Evolutionary conservation across 1,284 basidiomycete species (phyloP).

Genomic region (Agaricales sp.): DNA sequence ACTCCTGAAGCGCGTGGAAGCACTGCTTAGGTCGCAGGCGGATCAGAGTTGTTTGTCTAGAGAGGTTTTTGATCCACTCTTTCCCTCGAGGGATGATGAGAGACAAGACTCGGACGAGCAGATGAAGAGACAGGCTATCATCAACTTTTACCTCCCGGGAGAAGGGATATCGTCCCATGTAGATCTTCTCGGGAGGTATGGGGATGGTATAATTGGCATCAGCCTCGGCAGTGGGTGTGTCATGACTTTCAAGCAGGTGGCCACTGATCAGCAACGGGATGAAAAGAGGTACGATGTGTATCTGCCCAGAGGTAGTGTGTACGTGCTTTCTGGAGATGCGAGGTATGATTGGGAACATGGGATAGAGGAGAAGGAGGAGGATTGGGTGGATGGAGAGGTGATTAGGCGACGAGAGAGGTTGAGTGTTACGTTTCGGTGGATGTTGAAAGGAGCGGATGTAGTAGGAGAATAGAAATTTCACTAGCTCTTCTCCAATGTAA

Average conservation of each 20-base stretch:
- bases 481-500: too few species aligned
- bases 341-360: slow-evolving; percentile 61
- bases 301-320: slow-evolving; percentile 54
- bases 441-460: slow-evolving; percentile 66
- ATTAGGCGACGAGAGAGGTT: slow-evolving; percentile 48
- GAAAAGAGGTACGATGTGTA: slow-evolving; percentile 35
- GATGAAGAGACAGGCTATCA: slow-evolving; percentile 55
- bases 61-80: neutral
- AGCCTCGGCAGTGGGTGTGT: slow-evolving; percentile 64
- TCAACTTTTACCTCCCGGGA: slow-evolving; percentile 71
- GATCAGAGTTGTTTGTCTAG: neutral
- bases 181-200: slow-evolving; percentile 66
- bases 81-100: too few species aligned
- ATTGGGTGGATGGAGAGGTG: slow-evolving; percentile 27
- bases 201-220: slow-evolving; percentile 73
- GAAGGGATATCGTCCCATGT: slow-evolving; percentile 76
- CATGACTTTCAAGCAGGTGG: slow-evolving; percentile 50
- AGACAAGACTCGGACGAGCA: slow-evolving; percentile 23
- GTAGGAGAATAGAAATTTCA: slow-evolving; percentile 43
- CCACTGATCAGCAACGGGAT: slow-evolving; percentile 5
- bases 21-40: neutral
- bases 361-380: slow-evolving; percentile 43
- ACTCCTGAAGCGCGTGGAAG: neutral
- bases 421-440: slow-evolving; percentile 73
- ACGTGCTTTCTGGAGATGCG: slow-evolving; percentile 67